A percentile compares a stretch with the other conserved stretches of the same genome.
These are phyloP conservation scores for Leccinum ochraceum DNA, from an alignment of 768 basidiomycete species.

Conservation along the genomic window DNA sequence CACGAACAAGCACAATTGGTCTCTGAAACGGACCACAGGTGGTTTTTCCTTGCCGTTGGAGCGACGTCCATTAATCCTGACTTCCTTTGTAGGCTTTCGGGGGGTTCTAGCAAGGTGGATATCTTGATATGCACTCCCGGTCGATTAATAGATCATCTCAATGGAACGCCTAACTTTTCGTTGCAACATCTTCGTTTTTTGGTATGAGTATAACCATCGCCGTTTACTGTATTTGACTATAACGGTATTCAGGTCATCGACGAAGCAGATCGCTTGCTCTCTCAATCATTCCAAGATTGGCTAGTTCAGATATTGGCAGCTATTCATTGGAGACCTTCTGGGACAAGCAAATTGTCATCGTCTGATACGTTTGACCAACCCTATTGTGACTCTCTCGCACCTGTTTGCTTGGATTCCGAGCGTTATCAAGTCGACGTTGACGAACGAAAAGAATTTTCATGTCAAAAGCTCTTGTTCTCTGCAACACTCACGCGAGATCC, in stretches of 20 bases:
- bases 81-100: slow-evolving; percentile 52
- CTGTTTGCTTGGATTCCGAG: slow-evolving; percentile 47
- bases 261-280: slow-evolving; percentile 94
- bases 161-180: slow-evolving; percentile 85
- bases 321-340: slow-evolving; percentile 45
- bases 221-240: not conserved
- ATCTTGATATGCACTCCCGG: slow-evolving; percentile 96
- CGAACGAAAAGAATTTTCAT: slow-evolving; percentile 62
- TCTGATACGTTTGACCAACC: slow-evolving; percentile 7
- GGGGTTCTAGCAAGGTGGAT: slow-evolving; percentile 91
- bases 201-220: slow-evolving; percentile 45
- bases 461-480: slow-evolving; percentile 95
- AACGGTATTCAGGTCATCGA: slow-evolving; percentile 74
- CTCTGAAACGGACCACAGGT: slow-evolving; percentile 57
- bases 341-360: slow-evolving; percentile 6
- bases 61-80: not conserved
- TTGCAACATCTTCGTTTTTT: slow-evolving; percentile 95
- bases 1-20: slow-evolving; percentile 88
- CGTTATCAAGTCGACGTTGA: slow-evolving; percentile 48
- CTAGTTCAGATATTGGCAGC: slow-evolving; percentile 80
- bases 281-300: slow-evolving; percentile 98
- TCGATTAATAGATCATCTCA: slow-evolving; percentile 90
- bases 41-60: slow-evolving; percentile 16
- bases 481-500: slow-evolving; percentile 95
- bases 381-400: slow-evolving; percentile 53